phyloP scores from a whole-genome alignment of 2,329 filamentous ascomycete genomes.

The Chaetomiaceae sp. region DNA sequence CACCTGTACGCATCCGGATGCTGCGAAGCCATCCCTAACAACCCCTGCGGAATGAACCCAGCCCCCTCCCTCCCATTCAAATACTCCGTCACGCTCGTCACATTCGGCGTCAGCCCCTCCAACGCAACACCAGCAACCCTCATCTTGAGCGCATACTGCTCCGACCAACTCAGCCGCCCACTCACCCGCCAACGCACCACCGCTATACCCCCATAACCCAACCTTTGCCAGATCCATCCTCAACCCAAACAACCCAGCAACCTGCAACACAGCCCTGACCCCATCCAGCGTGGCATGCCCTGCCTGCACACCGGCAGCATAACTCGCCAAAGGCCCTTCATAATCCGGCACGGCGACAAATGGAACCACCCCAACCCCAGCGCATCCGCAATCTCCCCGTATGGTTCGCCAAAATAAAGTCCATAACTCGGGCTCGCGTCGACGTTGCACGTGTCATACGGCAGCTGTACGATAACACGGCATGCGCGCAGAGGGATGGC shows the following conservation, averaged over 20 bases:
- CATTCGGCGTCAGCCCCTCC: slow-evolving; percentile 42
- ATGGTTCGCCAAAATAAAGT: slow-evolving; percentile 26
- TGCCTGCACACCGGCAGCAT: slow-evolving; percentile 38
- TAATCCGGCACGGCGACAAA: slow-evolving; percentile 44
- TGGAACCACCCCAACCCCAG: slow-evolving; percentile 41
- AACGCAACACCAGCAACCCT: slow-evolving; percentile 41
- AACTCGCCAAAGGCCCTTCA: slow-evolving; percentile 40
- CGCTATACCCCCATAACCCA: slow-evolving; percentile 51
- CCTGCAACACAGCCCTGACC: slow-evolving; percentile 37
- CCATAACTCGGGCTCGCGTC: slow-evolving; percentile 37
- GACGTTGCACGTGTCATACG: slow-evolving; percentile 37
- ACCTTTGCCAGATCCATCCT: slow-evolving; percentile 30
- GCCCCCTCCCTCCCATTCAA: slow-evolving; percentile 32
- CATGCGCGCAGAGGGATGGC: slow-evolving; percentile 21
- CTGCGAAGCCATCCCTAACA: slow-evolving; percentile 34
- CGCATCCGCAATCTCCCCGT: slow-evolving; percentile 30
- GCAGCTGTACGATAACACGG: slow-evolving; percentile 39
- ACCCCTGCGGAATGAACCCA: slow-evolving; percentile 34
- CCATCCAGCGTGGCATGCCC: slow-evolving; percentile 42
- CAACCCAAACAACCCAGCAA: slow-evolving; percentile 29
- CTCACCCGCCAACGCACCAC: slow-evolving; percentile 46
- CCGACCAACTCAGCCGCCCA: slow-evolving; percentile 47
- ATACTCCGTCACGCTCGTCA: slow-evolving; percentile 33
- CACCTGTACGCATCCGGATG: slow-evolving; percentile 30
- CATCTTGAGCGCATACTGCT: slow-evolving; percentile 45